Percentiles rank a stretch among this genome's conserved stretches.
phyloP scores from a whole-genome alignment of 805 yeast species.

The Wickerhamomyces subpelliculosus region DNA sequence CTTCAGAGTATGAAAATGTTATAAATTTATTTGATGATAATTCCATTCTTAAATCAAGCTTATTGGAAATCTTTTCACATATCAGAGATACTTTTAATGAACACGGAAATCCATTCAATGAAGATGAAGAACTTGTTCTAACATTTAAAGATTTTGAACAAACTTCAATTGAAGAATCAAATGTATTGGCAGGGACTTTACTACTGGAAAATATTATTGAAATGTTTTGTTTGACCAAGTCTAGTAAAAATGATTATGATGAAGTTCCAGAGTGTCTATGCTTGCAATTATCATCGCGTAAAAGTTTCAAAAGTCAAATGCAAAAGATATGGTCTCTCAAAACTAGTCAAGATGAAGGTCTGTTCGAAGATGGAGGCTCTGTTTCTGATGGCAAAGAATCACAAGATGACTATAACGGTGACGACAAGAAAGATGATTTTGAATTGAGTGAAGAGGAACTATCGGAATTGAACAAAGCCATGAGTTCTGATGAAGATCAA shows the following conservation, averaged over 20 bases:
- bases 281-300: constrained; percentile 9
- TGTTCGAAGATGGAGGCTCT: no score
- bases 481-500: not conserved
- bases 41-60: constrained; percentile 5
- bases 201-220: constrained; percentile 11
- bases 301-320: constrained; percentile 9
- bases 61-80: constrained; percentile 11
- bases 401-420: not conserved
- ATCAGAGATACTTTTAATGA: constrained; percentile 12
- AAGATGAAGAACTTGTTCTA: constrained; percentile 12
- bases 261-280: constrained; percentile 8
- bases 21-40: constrained; percentile 15
- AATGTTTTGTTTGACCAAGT: constrained; percentile 10
- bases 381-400: not conserved
- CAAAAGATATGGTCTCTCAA: constrained; percentile 7
- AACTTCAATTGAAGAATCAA: constrained; percentile 11
- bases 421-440: not conserved
- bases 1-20: constrained; percentile 8
- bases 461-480: not conserved
- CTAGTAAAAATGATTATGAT: not conserved
- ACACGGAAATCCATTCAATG: constrained; percentile 14
- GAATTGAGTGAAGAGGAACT: constrained; percentile 3
- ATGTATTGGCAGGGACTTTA: constrained; percentile 12
- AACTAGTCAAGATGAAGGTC: not conserved
- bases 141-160: constrained; percentile 15